Conservation (phyloP, 2,329 filamentous ascomycete species). For the Aureobasidium pullulans region DNA sequence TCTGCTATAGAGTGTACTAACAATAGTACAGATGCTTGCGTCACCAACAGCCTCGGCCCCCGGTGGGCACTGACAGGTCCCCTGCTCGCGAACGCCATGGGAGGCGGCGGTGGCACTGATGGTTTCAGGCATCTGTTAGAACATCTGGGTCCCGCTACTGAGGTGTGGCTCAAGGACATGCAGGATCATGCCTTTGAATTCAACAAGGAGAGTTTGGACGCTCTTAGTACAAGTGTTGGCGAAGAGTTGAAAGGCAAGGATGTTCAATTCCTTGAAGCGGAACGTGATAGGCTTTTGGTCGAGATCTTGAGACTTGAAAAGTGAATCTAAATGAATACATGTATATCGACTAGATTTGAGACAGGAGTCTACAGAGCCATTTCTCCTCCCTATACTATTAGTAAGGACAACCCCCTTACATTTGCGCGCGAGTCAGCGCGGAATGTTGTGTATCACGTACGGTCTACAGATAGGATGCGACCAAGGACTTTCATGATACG, state of each 20-base stretch:
- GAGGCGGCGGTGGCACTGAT: slow-evolving; percentile 24
- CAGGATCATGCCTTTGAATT: not conserved
- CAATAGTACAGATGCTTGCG: slow-evolving; percentile 42
- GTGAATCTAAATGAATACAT: no score
- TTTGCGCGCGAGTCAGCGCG: no score
- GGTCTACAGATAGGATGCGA: no score
- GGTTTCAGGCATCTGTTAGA: slow-evolving; percentile 14
- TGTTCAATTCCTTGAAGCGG: not conserved
- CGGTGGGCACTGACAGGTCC: slow-evolving; percentile 50
- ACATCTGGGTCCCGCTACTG: slow-evolving; percentile 6
- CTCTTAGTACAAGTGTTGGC: slow-evolving; percentile 2
- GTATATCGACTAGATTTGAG: no score
- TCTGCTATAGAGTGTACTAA: slow-evolving; percentile 21
- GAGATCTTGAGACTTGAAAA: not conserved
- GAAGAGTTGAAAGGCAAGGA: slow-evolving; percentile 4
- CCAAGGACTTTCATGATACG: no score
- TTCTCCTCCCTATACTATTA: no score
- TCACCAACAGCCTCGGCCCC: slow-evolving; percentile 46
- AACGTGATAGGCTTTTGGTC: slow-evolving; percentile 4
- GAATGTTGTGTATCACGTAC: no score
- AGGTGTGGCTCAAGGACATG: slow-evolving; percentile 9
- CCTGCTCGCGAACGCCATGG: slow-evolving; percentile 28
- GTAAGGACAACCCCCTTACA: no score
- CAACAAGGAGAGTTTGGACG: not conserved
- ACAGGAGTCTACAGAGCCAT: no score